Base-by-base conservation (phyloP, 371 early-diverging fungal genomes). In the Apophysomyces sp. region DNA sequence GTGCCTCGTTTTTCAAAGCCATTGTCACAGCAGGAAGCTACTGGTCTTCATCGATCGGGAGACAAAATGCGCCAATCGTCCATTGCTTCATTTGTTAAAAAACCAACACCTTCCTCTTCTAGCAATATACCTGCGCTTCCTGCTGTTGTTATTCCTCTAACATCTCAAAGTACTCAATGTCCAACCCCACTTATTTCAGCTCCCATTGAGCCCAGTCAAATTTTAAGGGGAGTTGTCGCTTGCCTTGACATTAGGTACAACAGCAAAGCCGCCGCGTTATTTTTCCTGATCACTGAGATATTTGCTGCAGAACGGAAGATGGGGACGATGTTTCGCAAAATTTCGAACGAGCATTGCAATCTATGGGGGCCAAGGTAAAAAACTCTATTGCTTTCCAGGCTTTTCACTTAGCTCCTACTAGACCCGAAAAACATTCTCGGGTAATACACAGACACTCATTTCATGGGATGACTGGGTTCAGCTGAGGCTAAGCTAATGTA, bases 361-460 rank as follows among this genome's bases (percentile, higher is more conserved):
- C 74, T 1, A 76, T 81, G 81, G 81, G 81, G 26, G 81, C 76
- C 15, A 81, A 77, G 62, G 75, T 71, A 69, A 58, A 21, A 4
- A 8, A 9, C 18, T 52, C 24, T 30, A 56, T 56, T 30, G 9
- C 26, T 15, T 13, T 24, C 16, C 36, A 57, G 30, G 30, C 27
- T 54, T 13, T 36, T 28, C 44, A 12, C 8, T 58, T 28, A 52
- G n/a, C 24, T 55, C 26, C 40, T 51, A 41, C 2, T 65, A 68
- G 58, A 73, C 74, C 4, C 70, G 74, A 21, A 30, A 61, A 55
- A 66, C 67, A 21, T 67, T 73, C 60, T 62, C 70, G 52, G 74
- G 68, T 70, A 58, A 56, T 21, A 13, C 31, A 29, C 29, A 55
- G 26, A 12, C 11, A 36, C 16, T 36, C 6, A 56, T 32, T 41